Conservation (phyloP, 441 rosid species). For the Pelargonium cotyledonis region DNA sequence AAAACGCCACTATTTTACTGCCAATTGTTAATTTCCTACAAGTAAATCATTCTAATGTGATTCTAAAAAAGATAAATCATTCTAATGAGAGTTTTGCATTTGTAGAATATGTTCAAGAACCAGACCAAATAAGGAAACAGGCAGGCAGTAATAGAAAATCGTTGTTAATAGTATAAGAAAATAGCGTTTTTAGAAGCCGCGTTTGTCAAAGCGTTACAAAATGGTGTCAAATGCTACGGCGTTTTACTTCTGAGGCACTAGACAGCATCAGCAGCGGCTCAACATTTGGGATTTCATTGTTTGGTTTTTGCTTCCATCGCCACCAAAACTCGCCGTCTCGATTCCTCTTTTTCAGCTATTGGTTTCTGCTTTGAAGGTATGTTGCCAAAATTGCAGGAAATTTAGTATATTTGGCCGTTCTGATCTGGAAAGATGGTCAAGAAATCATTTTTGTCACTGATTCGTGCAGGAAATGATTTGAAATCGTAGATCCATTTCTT, state of each 20-base stretch:
- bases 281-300: neutral
- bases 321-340: neutral
- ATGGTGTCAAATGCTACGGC: too few species aligned
- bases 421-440: neutral
- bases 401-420: neutral
- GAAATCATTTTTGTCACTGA: neutral
- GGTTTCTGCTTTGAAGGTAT: neutral
- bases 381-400: neutral
- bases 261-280: neutral
- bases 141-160: too few species aligned
- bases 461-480: neutral
- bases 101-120: too few species aligned
- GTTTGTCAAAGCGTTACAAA: too few species aligned
- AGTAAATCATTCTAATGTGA: too few species aligned
- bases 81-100: too few species aligned
- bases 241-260: neutral
- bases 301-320: neutral
- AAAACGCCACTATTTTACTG: too few species aligned
- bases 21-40: too few species aligned
- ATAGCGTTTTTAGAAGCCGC: too few species aligned
- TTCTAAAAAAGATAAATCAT: too few species aligned
- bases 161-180: too few species aligned
- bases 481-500: neutral
- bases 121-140: too few species aligned
- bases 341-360: neutral